These are phyloP conservation scores for Chrysochromulina parva DNA, from an alignment of 78 protist genomes.

Conservation along the genomic window DNA sequence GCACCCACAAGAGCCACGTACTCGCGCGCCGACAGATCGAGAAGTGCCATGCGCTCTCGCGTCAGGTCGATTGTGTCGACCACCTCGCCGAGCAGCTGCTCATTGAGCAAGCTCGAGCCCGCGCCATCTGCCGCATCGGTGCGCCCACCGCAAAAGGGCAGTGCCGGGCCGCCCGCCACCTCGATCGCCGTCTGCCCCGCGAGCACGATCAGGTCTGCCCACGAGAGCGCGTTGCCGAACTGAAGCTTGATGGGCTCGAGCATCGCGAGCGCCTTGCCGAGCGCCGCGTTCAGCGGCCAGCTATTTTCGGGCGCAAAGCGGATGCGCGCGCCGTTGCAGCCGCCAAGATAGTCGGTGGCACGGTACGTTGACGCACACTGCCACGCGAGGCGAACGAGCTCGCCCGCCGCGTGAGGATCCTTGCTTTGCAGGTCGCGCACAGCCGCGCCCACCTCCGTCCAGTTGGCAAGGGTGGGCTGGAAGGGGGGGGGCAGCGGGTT, in stretches of 20 bases:
- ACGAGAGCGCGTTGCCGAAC: slow-evolving; percentile 6
- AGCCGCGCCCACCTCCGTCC: background rate
- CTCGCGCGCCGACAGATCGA: background rate
- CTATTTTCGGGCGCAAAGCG: slow-evolving; percentile 37
- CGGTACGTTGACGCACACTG: slow-evolving; percentile 29
- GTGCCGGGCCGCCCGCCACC: background rate
- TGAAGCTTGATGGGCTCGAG: background rate
- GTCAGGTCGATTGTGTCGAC: background rate
- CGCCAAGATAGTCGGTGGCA: slow-evolving; percentile 52
- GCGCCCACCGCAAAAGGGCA: slow-evolving; percentile 3
- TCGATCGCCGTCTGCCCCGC: slow-evolving; percentile 36
- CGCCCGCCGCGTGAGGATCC: background rate
- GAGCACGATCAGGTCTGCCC: slow-evolving; percentile 53
- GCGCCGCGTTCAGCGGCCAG: background rate
- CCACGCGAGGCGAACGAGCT: background rate
- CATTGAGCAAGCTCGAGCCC: background rate
- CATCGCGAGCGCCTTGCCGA: background rate
- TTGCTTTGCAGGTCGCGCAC: background rate
- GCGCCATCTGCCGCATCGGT: slow-evolving; percentile 2
- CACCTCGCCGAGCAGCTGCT: background rate
- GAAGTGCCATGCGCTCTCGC: background rate
- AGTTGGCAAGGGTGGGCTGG: background rate
- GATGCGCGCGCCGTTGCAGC: slow-evolving; percentile 60
- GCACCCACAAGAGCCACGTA: background rate
- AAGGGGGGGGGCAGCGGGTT: slow-evolving; percentile 2